A percentile compares a stretch with the other conserved stretches of the same genome.
Evolutionary conservation across 805 yeast genomes (phyloP).

Genomic region (Cyberlindnera veronae): DNA sequence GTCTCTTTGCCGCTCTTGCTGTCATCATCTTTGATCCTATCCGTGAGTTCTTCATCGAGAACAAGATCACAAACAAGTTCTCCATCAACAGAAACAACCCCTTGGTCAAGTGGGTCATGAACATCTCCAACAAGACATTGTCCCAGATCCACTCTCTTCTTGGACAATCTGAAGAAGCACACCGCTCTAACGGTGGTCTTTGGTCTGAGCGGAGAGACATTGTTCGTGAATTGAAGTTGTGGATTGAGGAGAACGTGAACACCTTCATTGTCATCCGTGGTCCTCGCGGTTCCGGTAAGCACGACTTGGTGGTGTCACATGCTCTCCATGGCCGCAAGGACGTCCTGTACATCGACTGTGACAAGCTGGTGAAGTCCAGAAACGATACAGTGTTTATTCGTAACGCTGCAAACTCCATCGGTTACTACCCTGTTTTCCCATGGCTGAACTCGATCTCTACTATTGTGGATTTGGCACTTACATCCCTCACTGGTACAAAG

Average conservation of each 20-base stretch:
- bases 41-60: slow-evolving; percentile 72
- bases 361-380: slow-evolving; percentile 64
- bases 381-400: slow-evolving; percentile 67
- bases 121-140: slow-evolving; percentile 29
- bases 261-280: slow-evolving; percentile 89
- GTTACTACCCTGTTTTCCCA: slow-evolving; percentile 91
- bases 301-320: slow-evolving; percentile 68
- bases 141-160: slow-evolving; percentile 34
- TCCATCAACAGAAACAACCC: slow-evolving; percentile 47
- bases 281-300: slow-evolving; percentile 94
- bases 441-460: slow-evolving; percentile 82
- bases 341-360: slow-evolving; percentile 76
- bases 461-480: slow-evolving; percentile 79
- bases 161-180: slow-evolving; percentile 28
- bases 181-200: slow-evolving; percentile 32
- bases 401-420: slow-evolving; percentile 69
- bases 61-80: slow-evolving; percentile 62
- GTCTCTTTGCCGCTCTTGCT: slow-evolving; percentile 75
- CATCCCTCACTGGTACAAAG: slow-evolving; percentile 91
- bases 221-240: slow-evolving; percentile 63
- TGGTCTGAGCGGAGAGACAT: slow-evolving; percentile 74
- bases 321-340: slow-evolving; percentile 59
- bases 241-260: slow-evolving; percentile 86
- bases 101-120: slow-evolving; percentile 35
- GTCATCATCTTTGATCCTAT: slow-evolving; percentile 91